phyloP scores from a whole-genome alignment of 805 yeast species.

The Saccharomyces kudriavzevii region DNA sequence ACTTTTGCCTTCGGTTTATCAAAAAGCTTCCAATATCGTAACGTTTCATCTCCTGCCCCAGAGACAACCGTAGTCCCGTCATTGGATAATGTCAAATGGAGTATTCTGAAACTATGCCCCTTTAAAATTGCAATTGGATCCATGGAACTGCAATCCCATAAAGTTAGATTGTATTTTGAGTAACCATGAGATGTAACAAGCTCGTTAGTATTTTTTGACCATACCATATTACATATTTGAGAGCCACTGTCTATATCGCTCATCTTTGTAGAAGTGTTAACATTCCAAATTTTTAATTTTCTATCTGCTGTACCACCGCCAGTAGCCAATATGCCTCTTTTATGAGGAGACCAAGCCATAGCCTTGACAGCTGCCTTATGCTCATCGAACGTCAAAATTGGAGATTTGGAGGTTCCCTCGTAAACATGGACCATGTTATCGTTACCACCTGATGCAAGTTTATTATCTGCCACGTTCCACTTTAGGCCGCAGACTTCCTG shows the following conservation, averaged over 20 bases:
- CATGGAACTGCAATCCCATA: conserved; percentile 91
- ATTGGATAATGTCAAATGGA: conserved; percentile 83
- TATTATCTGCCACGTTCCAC: conserved; percentile 89
- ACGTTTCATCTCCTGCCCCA: conserved; percentile 97
- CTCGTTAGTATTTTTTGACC: conserved; percentile 91
- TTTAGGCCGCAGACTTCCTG: conserved; percentile 95
- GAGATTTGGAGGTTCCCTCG: conserved; percentile 64
- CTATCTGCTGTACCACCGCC: conserved; percentile 98
- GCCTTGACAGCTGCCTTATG: conserved; percentile 97
- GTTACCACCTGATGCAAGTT: conserved; percentile 91
- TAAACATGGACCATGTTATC: conserved; percentile 80
- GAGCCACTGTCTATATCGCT: conserved; percentile 91
- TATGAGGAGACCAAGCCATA: conserved; percentile 96
- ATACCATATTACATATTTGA: conserved; percentile 86
- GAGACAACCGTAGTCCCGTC: conserved; percentile 96
- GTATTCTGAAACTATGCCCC: conserved; percentile 88
- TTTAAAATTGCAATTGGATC: conserved; percentile 88
- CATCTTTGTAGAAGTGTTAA: conserved; percentile 63
- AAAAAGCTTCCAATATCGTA: conserved; percentile 92
- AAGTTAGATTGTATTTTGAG: conserved; percentile 78
- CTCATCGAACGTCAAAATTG: conserved; percentile 66
- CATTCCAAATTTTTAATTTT: conserved; percentile 85
- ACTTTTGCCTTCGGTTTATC: conserved; percentile 59
- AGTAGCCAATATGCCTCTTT: conserved; percentile 82
- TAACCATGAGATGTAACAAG: conserved; percentile 93